These are phyloP conservation scores for Pythium vanterpoolii DNA, from an alignment of 352 stramenopile genomes.

Conservation along the genomic window DNA sequence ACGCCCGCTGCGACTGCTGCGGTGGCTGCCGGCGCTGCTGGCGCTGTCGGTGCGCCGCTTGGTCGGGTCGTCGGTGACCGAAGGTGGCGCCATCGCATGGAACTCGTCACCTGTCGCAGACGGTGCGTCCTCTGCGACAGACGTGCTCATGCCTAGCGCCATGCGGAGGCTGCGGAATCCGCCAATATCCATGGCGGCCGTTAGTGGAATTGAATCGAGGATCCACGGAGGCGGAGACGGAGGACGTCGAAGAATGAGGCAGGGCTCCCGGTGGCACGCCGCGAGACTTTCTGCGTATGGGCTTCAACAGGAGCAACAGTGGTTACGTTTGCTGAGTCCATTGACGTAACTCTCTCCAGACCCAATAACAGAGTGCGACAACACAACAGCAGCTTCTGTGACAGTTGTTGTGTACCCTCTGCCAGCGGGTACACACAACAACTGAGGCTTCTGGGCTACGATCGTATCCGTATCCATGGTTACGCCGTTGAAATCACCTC, in stretches of 20 bases:
- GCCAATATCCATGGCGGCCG: constrained; percentile 22
- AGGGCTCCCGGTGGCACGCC: background rate
- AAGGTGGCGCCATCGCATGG: background rate
- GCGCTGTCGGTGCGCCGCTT: constrained; percentile 18
- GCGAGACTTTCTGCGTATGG: background rate
- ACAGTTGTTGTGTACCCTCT: background rate
- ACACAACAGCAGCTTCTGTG: background rate
- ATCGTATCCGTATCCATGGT: background rate
- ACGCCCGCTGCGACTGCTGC: constrained; percentile 19
- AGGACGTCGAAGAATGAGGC: background rate
- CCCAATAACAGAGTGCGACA: background rate
- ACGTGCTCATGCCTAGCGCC: constrained; percentile 21
- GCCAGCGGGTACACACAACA: no score
- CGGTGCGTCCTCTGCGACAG: background rate
- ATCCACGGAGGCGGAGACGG: background rate
- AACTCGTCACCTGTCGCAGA: constrained; percentile 6
- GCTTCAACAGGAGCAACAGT: constrained; percentile 5
- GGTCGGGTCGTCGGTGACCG: background rate
- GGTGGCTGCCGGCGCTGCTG: constrained; percentile 27
- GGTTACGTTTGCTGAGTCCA: background rate
- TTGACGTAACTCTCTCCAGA: background rate
- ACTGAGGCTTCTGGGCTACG: no score
- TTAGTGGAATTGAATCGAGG: background rate
- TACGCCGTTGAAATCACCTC: background rate
- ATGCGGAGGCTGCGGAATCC: constrained; percentile 30